Conservation (phyloP, 495 filamentous ascomycete genomes). For the Tetracladium marchalianum region DNA sequence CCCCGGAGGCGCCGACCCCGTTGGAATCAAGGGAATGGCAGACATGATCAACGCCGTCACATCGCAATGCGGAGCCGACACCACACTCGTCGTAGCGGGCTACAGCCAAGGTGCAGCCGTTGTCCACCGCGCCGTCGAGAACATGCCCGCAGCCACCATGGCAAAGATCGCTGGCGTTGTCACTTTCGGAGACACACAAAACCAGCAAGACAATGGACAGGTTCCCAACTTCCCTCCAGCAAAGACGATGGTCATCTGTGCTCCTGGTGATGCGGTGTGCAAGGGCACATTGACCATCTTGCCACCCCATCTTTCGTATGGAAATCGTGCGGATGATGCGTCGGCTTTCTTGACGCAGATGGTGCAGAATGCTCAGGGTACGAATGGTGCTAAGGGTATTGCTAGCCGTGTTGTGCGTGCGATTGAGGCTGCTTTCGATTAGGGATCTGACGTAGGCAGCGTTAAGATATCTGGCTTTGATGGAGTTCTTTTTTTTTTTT, state of each 20-base stretch:
- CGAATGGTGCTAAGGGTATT: no score
- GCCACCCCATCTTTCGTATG: constrained; percentile 37
- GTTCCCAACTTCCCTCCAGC: constrained; percentile 35
- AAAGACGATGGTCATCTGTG: constrained; percentile 41
- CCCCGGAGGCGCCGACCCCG: constrained; percentile 24
- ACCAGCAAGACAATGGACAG: constrained; percentile 36
- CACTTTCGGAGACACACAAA: constrained; percentile 49
- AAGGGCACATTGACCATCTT: constrained; percentile 38
- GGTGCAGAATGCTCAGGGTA: not conserved
- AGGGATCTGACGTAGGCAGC: no score
- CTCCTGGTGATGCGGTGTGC: constrained; percentile 41
- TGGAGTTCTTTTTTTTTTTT: no score
- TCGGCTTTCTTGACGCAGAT: constrained; percentile 18
- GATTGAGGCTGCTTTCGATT: no score
- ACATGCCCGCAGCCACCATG: constrained; percentile 28
- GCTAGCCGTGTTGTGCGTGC: no score
- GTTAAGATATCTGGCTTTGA: no score
- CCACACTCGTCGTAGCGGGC: constrained; percentile 24
- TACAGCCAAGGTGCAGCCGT: constrained; percentile 49
- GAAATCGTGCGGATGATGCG: constrained; percentile 21
- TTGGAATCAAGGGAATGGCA: constrained; percentile 12
- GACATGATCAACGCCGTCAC: constrained; percentile 20
- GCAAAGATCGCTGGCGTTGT: constrained; percentile 42
- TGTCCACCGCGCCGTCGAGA: constrained; percentile 36
- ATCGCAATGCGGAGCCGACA: constrained; percentile 17